A percentile compares a stretch with the other conserved stretches of the same genome.
Evolutionary conservation across 768 basidiomycete genomes (phyloP).

Genomic region (Sistotremastrum suecicum): DNA sequence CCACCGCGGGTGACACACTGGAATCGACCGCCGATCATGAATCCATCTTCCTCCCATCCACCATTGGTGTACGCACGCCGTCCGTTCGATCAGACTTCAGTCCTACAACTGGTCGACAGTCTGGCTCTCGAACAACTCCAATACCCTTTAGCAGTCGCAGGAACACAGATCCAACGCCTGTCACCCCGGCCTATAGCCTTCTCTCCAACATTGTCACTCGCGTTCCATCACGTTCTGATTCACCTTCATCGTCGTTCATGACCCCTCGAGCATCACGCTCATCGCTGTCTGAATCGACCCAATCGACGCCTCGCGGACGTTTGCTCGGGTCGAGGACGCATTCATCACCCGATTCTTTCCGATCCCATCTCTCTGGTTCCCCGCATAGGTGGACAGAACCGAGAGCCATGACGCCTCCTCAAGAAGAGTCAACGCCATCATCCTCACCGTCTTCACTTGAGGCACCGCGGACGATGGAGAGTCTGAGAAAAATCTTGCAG

Average conservation of each 20-base stretch:
- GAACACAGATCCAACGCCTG: too few species aligned
- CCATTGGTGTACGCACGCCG: slow-evolving; percentile 42
- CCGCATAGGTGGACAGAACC: slow-evolving; percentile 2
- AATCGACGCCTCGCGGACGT: not conserved
- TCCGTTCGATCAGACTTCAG: slow-evolving; percentile 8
- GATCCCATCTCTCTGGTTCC: not conserved
- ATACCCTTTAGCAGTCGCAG: not conserved
- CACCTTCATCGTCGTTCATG: slow-evolving; percentile 5
- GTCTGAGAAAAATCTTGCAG: slow-evolving; percentile 57
- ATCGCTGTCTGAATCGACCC: not conserved
- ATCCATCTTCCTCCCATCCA: slow-evolving; percentile 51
- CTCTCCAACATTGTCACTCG: slow-evolving; percentile 40
- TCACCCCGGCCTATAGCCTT: slow-evolving; percentile 45
- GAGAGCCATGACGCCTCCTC: slow-evolving; percentile 39
- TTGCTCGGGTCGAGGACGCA: not conserved
- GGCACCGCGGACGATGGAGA: slow-evolving; percentile 42
- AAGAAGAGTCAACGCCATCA: slow-evolving; percentile 41
- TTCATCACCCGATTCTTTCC: not conserved
- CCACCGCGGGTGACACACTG: slow-evolving; percentile 1
- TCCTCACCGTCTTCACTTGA: slow-evolving; percentile 43
- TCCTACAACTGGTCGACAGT: slow-evolving; percentile 2
- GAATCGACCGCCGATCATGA: slow-evolving; percentile 39
- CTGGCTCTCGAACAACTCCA: not conserved
- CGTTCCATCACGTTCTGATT: slow-evolving; percentile 15
- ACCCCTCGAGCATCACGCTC: too few species aligned